These are phyloP conservation scores for Dryadomyces quercus-mongolicae DNA, from an alignment of 2,329 filamentous ascomycete genomes.

Conservation along the genomic window DNA sequence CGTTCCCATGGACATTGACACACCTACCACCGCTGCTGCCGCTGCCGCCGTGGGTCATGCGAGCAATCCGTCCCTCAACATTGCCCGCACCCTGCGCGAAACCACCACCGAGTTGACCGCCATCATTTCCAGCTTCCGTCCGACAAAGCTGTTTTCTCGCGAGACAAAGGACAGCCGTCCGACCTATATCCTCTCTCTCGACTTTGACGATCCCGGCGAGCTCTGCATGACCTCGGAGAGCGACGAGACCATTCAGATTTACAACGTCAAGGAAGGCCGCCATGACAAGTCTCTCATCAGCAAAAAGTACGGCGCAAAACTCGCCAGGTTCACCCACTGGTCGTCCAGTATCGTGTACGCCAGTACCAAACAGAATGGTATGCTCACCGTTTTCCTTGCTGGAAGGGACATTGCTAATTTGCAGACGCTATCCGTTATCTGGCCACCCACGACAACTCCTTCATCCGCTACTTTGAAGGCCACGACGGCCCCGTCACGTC, in stretches of 20 bases:
- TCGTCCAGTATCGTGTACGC: conserved; percentile 87
- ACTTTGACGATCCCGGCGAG: conserved; percentile 93
- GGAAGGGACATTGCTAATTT: too few relatives aligned
- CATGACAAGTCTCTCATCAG: conserved; percentile 81
- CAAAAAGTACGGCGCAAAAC: conserved; percentile 93
- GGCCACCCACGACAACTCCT: conserved; percentile 89
- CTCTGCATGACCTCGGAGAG: conserved; percentile 82
- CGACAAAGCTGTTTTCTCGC: conserved; percentile 59
- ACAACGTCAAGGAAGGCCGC: conserved; percentile 82
- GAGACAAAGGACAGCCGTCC: conserved; percentile 40
- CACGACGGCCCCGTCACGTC: conserved; percentile 78
- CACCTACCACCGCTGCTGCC: conserved; percentile 20
- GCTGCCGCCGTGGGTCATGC: conserved; percentile 23
- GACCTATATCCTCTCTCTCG: conserved; percentile 71
- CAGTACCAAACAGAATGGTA: conserved; percentile 86
- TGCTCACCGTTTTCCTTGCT: too few relatives aligned
- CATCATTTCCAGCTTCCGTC: conserved; percentile 64
- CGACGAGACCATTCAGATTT: conserved; percentile 92
- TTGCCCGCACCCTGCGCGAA: conserved; percentile 33
- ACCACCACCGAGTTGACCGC: conserved; percentile 60
- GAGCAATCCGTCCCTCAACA: conserved; percentile 30
- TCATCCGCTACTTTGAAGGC: conserved; percentile 90
- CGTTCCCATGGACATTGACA: conserved; percentile 46
- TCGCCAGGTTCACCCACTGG: conserved; percentile 89
- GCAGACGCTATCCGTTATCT: conserved; percentile 76